These are phyloP conservation scores for Dichomitus squalens DNA, from an alignment of 1,284 basidiomycete species.

Conservation along the genomic window DNA sequence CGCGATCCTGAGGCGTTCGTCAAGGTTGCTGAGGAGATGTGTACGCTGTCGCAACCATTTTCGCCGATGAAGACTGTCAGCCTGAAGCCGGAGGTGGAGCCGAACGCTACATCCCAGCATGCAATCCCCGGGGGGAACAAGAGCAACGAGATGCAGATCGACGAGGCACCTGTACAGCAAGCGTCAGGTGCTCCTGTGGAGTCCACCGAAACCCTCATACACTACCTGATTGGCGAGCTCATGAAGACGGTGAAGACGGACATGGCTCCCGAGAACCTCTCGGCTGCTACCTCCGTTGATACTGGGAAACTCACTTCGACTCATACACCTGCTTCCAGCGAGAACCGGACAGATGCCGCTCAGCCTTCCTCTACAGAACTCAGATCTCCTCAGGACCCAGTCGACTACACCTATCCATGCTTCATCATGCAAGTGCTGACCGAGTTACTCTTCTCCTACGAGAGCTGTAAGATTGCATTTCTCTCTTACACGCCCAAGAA, in stretches of 20 bases:
- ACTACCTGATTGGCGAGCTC: conserved; percentile 75
- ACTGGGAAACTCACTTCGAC: conserved; percentile 7
- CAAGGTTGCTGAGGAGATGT: conserved; percentile 69
- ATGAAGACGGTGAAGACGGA: conserved; percentile 57
- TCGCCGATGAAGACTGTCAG: conserved; percentile 65
- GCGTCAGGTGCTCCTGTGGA: conserved; percentile 38
- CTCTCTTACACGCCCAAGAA: conserved; percentile 79
- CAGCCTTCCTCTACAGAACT: background rate
- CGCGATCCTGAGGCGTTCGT: conserved; percentile 84
- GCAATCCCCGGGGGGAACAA: conserved; percentile 31
- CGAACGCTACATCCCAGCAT: conserved; percentile 27
- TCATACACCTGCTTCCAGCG: conserved; percentile 6
- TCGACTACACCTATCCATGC: conserved; percentile 70
- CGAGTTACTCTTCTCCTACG: conserved; percentile 93
- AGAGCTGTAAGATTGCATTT: conserved; percentile 88
- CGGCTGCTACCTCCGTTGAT: background rate
- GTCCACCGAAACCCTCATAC: conserved; percentile 66
- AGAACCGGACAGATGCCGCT: background rate
- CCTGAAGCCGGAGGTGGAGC: conserved; percentile 44
- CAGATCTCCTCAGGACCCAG: conserved; percentile 21
- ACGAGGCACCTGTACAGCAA: conserved; percentile 39
- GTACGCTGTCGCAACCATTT: conserved; percentile 72
- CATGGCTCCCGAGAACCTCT: conserved; percentile 11
- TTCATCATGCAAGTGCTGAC: conserved; percentile 93
- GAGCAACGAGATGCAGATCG: conserved; percentile 66